These are phyloP conservation scores for Paraglomus occultum DNA, from an alignment of 192 early-diverging fungal species.

Conservation along the genomic window DNA sequence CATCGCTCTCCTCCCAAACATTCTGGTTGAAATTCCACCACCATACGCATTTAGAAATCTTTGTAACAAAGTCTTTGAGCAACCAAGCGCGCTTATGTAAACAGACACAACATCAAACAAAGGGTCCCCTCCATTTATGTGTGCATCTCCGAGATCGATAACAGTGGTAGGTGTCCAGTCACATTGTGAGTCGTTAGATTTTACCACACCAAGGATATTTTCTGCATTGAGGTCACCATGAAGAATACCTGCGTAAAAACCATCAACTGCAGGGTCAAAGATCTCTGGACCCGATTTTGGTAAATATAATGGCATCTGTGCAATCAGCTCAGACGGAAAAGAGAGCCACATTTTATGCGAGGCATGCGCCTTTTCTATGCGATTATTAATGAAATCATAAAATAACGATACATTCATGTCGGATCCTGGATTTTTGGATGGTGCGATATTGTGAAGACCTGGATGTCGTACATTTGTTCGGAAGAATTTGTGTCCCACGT, in stretches of 20 bases:
- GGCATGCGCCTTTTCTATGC: neutral
- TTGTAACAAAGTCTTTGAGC: constrained; percentile 26
- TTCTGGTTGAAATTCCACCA: constrained; percentile 16
- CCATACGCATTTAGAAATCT: constrained; percentile 26
- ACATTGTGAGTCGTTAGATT: neutral
- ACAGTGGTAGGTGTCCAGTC: neutral
- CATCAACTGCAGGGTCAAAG: constrained; percentile 29
- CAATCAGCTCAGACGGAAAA: constrained; percentile 38
- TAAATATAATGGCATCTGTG: constrained; percentile 31
- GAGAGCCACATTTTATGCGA: constrained; percentile 33
- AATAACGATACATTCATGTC: neutral
- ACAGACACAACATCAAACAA: constrained; percentile 38
- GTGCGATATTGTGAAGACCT: neutral
- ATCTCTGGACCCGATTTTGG: constrained; percentile 24
- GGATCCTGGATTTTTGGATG: neutral
- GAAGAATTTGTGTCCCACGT: too few relatives aligned
- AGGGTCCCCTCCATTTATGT: constrained; percentile 32
- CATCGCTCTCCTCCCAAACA: constrained; percentile 30
- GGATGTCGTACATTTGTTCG: too few relatives aligned
- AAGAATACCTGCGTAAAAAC: constrained; percentile 28
- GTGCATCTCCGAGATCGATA: constrained; percentile 10
- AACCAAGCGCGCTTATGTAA: constrained; percentile 35
- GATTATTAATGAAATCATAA: constrained; percentile 1
- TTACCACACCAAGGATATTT: constrained; percentile 33
- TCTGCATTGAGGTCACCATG: constrained; percentile 42